Conservation (phyloP, 495 filamentous ascomycete genomes). For the Tuber borchii region DNA sequence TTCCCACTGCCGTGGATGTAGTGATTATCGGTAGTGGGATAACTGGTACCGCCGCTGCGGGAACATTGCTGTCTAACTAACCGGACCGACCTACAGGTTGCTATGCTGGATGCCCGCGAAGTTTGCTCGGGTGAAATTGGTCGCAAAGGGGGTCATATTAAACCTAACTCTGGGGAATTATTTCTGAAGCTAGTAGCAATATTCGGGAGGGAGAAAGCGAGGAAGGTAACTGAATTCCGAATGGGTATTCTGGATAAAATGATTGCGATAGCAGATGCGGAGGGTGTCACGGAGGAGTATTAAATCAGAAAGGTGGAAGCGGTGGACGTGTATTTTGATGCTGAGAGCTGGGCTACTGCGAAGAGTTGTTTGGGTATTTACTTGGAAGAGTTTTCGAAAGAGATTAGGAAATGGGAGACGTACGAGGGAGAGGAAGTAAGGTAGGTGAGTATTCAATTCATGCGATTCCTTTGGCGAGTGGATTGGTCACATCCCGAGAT, state of each 20-base stretch:
- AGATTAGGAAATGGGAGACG: constrained; percentile 28
- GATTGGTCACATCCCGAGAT: not conserved
- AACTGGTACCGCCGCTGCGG: constrained; percentile 53
- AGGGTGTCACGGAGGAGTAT: constrained; percentile 35
- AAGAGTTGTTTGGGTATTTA: constrained; percentile 41
- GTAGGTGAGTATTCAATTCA: constrained; percentile 24
- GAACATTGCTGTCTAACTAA: constrained; percentile 45
- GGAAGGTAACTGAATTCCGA: constrained; percentile 43
- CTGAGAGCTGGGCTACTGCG: constrained; percentile 42
- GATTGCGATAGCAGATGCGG: no score
- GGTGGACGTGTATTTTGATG: constrained; percentile 44
- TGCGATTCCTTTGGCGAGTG: not conserved
- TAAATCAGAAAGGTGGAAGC: constrained; percentile 41
- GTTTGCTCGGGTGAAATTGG: no score
- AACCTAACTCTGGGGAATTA: constrained; percentile 42
- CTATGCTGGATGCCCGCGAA: constrained; percentile 45
- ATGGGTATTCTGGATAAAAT: constrained; percentile 40
- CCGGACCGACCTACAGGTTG: constrained; percentile 30
- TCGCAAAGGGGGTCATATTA: constrained; percentile 46
- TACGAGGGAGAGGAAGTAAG: constrained; percentile 39
- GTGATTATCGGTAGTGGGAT: constrained; percentile 62
- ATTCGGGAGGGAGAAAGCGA: constrained; percentile 37
- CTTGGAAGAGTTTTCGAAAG: constrained; percentile 43
- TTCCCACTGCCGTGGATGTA: constrained; percentile 48
- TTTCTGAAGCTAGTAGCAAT: constrained; percentile 37